Evolutionary conservation across 2,329 filamentous ascomycete species (phyloP).

Genomic region (Exophiala sp.): DNA sequence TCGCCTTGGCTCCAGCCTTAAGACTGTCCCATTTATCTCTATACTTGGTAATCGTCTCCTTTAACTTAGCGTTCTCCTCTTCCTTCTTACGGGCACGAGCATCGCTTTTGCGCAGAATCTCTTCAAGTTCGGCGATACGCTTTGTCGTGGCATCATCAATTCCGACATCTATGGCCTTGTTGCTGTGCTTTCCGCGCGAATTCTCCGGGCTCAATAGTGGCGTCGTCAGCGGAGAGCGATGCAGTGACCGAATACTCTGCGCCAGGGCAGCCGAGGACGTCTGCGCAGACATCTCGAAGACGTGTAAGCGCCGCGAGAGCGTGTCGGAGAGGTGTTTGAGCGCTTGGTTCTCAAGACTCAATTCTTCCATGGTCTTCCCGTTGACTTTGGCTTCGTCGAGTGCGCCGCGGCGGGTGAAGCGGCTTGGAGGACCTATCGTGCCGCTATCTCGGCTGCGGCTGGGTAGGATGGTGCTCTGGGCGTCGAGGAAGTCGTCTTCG

Average conservation of each 20-base stretch:
- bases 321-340: constrained; percentile 83
- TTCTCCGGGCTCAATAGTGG: constrained; percentile 24
- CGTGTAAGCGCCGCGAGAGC: constrained; percentile 79
- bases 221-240: constrained; percentile 31
- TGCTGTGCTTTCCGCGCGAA: constrained; percentile 25
- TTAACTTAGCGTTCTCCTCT: constrained; percentile 59
- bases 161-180: constrained; percentile 31
- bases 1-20: constrained; percentile 59
- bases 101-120: constrained; percentile 56
- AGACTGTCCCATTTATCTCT: constrained; percentile 65
- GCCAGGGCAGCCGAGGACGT: constrained; percentile 80
- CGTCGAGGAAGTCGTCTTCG: constrained; percentile 88
- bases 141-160: constrained; percentile 46
- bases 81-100: constrained; percentile 63
- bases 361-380: constrained; percentile 75
- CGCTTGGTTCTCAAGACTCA: constrained; percentile 81
- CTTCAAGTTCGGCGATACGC: constrained; percentile 64
- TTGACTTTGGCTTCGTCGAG: constrained; percentile 27
- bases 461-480: constrained; percentile 57
- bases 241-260: constrained; percentile 64
- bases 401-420: constrained; percentile 15
- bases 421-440: constrained; percentile 32
- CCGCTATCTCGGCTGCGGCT: constrained; percentile 39
- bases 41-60: constrained; percentile 54
- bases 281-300: constrained; percentile 90